Evolutionary conservation across 495 filamentous ascomycete genomes (phyloP).

Genomic region (Xylaria intraflava): DNA sequence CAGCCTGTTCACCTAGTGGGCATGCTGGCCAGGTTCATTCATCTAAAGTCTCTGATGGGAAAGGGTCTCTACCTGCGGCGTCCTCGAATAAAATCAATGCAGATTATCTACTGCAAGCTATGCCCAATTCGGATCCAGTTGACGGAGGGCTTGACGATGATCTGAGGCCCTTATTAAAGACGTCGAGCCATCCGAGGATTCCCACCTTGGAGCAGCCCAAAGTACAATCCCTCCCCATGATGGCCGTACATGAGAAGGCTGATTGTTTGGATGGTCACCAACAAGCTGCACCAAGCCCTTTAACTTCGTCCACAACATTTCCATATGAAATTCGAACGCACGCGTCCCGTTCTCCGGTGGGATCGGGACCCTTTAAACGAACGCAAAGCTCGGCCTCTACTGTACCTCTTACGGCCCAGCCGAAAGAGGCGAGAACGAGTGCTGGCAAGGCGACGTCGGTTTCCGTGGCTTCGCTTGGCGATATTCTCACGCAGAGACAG

Average conservation of each 20-base stretch:
- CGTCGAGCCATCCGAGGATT: neutral
- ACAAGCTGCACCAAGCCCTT: neutral
- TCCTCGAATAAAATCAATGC: neutral
- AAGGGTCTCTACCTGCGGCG: neutral
- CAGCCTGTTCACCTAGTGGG: neutral
- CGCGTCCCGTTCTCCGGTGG: neutral
- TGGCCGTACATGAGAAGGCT: neutral
- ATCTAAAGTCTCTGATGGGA: neutral
- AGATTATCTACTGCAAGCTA: neutral
- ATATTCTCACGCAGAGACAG: slow-evolving; percentile 11
- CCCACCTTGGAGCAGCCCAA: neutral
- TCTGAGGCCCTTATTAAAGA: neutral
- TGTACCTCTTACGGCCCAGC: slow-evolving; percentile 11
- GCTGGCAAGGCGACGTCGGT: slow-evolving; percentile 2
- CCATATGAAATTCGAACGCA: neutral
- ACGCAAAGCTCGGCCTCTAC: no score
- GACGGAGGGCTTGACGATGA: neutral
- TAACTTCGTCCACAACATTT: neutral
- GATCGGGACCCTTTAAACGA: no score
- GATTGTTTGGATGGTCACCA: neutral
- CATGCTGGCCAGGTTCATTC: neutral
- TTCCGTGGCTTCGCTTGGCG: slow-evolving; percentile 10
- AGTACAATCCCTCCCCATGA: neutral
- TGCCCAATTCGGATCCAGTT: slow-evolving; percentile 2
- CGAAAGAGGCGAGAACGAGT: slow-evolving; percentile 16